A percentile compares a stretch with the other conserved stretches of the same genome.
Conservation (phyloP, 331 rosid genomes). For the Rosa hybrid region DNA sequence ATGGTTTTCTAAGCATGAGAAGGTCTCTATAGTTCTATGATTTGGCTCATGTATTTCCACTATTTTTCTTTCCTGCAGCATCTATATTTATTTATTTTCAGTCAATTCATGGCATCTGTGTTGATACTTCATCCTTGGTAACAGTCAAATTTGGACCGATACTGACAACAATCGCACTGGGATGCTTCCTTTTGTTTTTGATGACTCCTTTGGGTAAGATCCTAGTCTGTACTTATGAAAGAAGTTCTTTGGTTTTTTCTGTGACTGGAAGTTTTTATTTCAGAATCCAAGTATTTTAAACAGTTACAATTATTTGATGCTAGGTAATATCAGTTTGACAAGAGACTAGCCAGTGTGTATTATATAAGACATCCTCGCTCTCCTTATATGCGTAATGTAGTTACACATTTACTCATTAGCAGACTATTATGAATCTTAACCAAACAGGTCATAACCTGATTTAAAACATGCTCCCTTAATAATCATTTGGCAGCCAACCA, state of each 20-base stretch:
- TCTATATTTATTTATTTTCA: conserved; percentile 7
- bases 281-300: conserved; percentile 6
- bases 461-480: not conserved
- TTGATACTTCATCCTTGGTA: conserved; percentile 24
- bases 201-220: conserved; percentile 85
- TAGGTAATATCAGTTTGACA: not conserved
- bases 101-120: conserved; percentile 3
- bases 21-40: conserved; percentile 50
- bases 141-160: conserved; percentile 95
- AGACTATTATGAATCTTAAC: not conserved
- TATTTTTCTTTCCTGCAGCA: conserved; percentile 10
- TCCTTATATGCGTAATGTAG: not conserved
- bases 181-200: conserved; percentile 97
- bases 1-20: conserved; percentile 94
- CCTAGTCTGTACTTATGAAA: not conserved
- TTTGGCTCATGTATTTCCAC: conserved; percentile 6
- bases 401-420: not conserved
- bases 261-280: not conserved
- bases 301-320: not conserved
- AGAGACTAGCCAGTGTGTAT: not conserved
- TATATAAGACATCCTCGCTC: not conserved
- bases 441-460: not conserved
- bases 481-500: too few species aligned
- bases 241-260: not conserved
- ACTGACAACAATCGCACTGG: conserved; percentile 88